Evolutionary conservation across 2,329 filamentous ascomycete genomes (phyloP).

Genomic region (Cadophora luteo-olivacea): DNA sequence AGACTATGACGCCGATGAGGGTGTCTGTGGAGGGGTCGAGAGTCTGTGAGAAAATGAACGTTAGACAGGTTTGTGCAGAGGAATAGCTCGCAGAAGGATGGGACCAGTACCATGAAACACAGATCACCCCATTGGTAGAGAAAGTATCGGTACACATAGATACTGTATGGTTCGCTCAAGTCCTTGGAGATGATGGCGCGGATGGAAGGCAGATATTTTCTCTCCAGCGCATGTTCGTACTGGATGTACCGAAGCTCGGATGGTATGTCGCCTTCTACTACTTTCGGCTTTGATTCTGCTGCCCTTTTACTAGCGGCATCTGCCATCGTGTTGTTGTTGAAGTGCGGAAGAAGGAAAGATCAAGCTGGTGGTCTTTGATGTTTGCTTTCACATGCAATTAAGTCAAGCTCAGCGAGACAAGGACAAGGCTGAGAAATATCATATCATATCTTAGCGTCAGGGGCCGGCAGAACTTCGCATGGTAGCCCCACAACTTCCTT

Average conservation of each 20-base stretch:
- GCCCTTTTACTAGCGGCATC: not conserved
- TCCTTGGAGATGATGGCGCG: conserved; percentile 94
- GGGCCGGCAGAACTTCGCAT: not conserved
- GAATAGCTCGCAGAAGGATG: not conserved
- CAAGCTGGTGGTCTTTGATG: not conserved
- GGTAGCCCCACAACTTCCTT: not conserved
- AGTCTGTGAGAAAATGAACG: conserved; percentile 51
- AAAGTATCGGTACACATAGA: conserved; percentile 99
- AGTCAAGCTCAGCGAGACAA: not conserved
- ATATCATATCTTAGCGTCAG: conserved; percentile 1
- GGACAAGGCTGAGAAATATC: conserved; percentile 13
- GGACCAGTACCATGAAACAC: conserved; percentile 81
- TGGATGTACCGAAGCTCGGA: conserved; percentile 63
- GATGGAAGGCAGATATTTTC: conserved; percentile 80
- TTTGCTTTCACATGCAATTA: conserved; percentile 18
- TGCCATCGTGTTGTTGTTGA: conserved; percentile 23
- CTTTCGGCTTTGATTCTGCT: conserved; percentile 17
- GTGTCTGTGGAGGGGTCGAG: conserved; percentile 63
- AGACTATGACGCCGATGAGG: conserved; percentile 90
- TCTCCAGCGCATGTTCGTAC: conserved; percentile 66
- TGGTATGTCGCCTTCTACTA: conserved; percentile 43
- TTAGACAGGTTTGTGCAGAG: not conserved
- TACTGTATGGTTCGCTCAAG: conserved; percentile 97
- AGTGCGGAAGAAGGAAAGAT: not conserved
- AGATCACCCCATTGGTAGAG: conserved; percentile 96